Evolutionary conservation across 1,284 basidiomycete species (phyloP), one percentile per base, ranked within the genome.

Genomic region (Cutaneotrichosporon sp.): DNA sequence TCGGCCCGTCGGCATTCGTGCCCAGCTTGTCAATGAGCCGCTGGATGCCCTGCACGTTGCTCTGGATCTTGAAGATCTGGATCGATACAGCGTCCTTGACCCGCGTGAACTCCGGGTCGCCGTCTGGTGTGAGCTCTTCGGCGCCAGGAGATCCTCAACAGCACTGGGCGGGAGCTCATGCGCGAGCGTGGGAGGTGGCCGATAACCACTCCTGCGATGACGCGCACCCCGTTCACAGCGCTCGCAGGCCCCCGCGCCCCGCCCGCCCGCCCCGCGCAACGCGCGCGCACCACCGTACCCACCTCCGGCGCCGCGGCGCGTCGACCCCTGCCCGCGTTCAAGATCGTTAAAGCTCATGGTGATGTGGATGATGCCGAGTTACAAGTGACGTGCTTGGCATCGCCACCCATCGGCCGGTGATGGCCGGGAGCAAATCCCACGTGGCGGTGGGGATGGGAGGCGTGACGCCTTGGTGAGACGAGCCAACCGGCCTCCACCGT

Each of bases 51-150:
- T 95, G 90, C 7, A 98, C 93, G 80, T 99, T 99, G 64, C 91
- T 87, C 74, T 97, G 95, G 82, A 99, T 93, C 85, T 98, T 97
- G 88, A 99, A 98, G 64, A 97, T 90, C 78, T 98, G 95, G 18
- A 98, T 84, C 1, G 92, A 92, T 55, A 99, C 84, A 20, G 90
- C 89, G 27, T 89, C 88, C 72, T 97, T 92, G 20, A 97, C 82
- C 47, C 83, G 83, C 22, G 85, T 82, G 79, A 97, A 99, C 14
- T 73, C 68, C 16, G 72, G 67, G 65, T 77, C 74, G 54, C 69
- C 71, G 20, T 47, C 60, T 59, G 42, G 31, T 14, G 52, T 31
- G 14, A 38, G 43, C 52, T n/a, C 3, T 34, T 51, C 29, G n/a
- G 2, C 34, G 38, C 33, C n/a, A 16, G 8, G 18, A 29, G 24